Percentiles rank a stretch among this genome's conserved stretches.
phyloP scores from a whole-genome alignment of 495 filamentous ascomycete species.

The Rhypophila decipiens region DNA sequence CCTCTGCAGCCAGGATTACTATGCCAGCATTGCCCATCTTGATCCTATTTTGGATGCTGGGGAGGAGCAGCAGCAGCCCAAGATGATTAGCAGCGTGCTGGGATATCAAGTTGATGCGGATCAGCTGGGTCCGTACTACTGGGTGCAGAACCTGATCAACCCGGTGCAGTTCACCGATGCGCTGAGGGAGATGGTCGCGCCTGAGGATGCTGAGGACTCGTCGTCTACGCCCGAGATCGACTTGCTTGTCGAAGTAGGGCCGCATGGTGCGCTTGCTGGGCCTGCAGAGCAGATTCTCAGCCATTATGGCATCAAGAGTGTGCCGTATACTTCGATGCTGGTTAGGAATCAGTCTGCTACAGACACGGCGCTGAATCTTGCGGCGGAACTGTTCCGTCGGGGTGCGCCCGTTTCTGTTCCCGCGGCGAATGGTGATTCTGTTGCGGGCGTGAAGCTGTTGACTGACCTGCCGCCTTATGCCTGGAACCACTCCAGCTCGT shows the following conservation, averaged over 20 bases:
- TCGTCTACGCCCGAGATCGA: constrained; percentile 1
- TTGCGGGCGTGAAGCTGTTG: background rate
- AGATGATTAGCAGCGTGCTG: background rate
- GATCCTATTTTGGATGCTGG: background rate
- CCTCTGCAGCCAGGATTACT: background rate
- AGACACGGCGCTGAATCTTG: constrained; percentile 18
- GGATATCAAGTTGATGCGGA: background rate
- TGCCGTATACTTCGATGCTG: constrained; percentile 22
- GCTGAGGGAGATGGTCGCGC: constrained; percentile 2
- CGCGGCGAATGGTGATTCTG: constrained; percentile 2
- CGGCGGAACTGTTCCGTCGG: constrained; percentile 26
- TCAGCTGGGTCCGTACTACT: background rate
- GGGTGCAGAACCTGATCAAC: constrained; percentile 6
- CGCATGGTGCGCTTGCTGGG: constrained; percentile 40
- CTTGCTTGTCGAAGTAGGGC: constrained; percentile 47
- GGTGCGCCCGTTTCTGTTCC: constrained; percentile 4
- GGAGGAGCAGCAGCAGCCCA: background rate
- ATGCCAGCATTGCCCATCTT: background rate
- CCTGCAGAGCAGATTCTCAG: constrained; percentile 36
- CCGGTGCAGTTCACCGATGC: constrained; percentile 34
- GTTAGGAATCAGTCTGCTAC: constrained; percentile 18
- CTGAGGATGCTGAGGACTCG: background rate
- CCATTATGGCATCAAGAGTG: background rate
- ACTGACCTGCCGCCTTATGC: background rate
- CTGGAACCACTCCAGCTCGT: constrained; percentile 9